These are phyloP conservation scores for Naganishia antarctica DNA, from an alignment of 768 basidiomycete genomes.

Conservation along the genomic window DNA sequence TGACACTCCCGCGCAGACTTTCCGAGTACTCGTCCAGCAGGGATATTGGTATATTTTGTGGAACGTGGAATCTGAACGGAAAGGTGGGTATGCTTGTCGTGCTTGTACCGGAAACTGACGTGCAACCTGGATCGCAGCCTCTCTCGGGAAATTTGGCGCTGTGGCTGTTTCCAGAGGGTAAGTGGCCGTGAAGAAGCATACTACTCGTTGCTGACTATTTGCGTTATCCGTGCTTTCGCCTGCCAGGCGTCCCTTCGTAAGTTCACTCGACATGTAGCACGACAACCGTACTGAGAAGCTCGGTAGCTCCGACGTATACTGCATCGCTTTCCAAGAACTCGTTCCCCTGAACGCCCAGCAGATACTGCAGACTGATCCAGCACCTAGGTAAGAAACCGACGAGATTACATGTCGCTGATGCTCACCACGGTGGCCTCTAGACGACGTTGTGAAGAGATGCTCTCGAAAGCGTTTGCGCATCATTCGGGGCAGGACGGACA, in stretches of 20 bases:
- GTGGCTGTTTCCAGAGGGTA: constrained; percentile 87
- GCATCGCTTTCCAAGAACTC: constrained; percentile 91
- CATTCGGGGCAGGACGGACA: constrained; percentile 58
- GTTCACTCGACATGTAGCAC: background rate
- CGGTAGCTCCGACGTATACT: constrained; percentile 77
- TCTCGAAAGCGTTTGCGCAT: constrained; percentile 19
- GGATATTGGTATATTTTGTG: constrained; percentile 69
- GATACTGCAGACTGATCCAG: constrained; percentile 91
- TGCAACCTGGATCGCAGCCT: constrained; percentile 52
- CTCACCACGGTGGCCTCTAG: constrained; percentile 52
- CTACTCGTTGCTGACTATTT: background rate
- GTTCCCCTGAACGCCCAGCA: constrained; percentile 97
- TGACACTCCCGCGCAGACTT: constrained; percentile 52
- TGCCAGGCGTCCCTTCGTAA: background rate
- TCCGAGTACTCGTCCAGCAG: constrained; percentile 77
- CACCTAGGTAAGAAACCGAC: constrained; percentile 66
- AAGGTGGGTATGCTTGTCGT: constrained; percentile 27
- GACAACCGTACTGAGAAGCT: background rate
- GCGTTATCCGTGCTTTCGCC: background rate
- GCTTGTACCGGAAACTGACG: too few relatives aligned
- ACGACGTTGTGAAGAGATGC: constrained; percentile 63
- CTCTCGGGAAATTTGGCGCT: constrained; percentile 73
- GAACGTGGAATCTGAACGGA: constrained; percentile 96
- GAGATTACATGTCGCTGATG: background rate
- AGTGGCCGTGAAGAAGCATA: constrained; percentile 39